Conservation (phyloP, 139 green algal genomes). For the Ettlia oleoabundans region DNA sequence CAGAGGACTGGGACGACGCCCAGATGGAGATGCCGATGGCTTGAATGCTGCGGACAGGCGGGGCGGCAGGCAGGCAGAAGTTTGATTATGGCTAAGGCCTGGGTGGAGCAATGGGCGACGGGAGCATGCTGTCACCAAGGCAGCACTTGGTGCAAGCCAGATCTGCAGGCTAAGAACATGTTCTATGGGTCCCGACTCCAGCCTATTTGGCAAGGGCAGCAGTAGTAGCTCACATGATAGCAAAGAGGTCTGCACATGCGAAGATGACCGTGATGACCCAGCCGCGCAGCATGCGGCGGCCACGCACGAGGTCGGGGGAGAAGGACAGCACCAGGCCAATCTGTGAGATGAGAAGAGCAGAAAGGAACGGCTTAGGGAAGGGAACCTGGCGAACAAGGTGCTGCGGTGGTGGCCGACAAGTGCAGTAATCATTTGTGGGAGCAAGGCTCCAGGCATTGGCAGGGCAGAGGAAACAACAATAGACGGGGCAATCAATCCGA, state of each 20-base stretch:
- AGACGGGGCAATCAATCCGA: too few relatives aligned
- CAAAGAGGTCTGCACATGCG: conserved; percentile 17
- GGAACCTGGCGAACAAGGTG: too few relatives aligned
- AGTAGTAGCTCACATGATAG: background rate
- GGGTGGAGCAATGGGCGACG: too few relatives aligned
- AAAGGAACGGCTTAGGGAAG: background rate
- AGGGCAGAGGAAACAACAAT: too few relatives aligned
- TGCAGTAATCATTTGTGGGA: too few relatives aligned
- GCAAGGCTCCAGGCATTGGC: too few relatives aligned
- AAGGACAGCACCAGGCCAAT: conserved; percentile 18
- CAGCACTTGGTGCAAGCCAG: too few relatives aligned
- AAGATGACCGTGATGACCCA: conserved; percentile 30
- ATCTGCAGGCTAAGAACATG: background rate
- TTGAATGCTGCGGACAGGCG: conserved; percentile 3
- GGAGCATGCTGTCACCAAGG: too few relatives aligned
- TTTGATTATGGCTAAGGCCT: too few relatives aligned
- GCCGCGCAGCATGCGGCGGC: conserved; percentile 18
- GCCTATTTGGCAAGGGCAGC: background rate
- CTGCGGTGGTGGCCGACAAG: too few relatives aligned
- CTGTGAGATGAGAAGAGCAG: background rate
- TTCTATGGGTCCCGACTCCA: background rate
- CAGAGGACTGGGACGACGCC: background rate
- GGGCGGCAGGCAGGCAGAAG: background rate
- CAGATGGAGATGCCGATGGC: conserved; percentile 34
- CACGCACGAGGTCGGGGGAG: conserved; percentile 13